Evolutionary conservation across 2,329 filamentous ascomycete genomes (phyloP).

Genomic region (Malbranchea cinnamomea): DNA sequence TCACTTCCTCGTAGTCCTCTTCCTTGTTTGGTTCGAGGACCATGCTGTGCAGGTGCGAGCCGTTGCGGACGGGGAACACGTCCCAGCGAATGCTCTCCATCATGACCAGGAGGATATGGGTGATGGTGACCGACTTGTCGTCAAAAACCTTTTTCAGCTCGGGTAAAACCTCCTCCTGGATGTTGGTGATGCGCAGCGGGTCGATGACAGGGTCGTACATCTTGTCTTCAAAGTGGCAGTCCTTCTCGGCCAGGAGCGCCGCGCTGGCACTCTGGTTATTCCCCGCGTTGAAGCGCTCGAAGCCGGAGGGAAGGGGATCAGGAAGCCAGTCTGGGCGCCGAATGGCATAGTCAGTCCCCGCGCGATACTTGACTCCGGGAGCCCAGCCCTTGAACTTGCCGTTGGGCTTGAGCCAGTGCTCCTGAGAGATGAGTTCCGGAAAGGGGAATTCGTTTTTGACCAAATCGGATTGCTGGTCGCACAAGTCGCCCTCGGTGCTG

Average conservation of each 20-base stretch:
- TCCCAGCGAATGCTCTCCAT: conserved; percentile 18
- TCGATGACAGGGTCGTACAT: conserved; percentile 13
- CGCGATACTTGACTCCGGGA: conserved; percentile 5
- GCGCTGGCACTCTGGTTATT: too few relatives aligned
- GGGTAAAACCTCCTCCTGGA: conserved; percentile 13
- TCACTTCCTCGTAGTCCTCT: background rate
- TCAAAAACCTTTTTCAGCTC: conserved; percentile 12
- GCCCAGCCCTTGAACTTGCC: conserved; percentile 16
- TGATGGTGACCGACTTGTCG: conserved; percentile 13
- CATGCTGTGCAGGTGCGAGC: conserved; percentile 12
- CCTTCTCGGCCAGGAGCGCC: conserved; percentile 2
- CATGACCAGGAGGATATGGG: conserved; percentile 14
- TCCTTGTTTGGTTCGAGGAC: conserved; percentile 8
- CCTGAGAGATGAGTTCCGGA: conserved; percentile 9
- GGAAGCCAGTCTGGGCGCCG: conserved; percentile 11
- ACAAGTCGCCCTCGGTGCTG: background rate
- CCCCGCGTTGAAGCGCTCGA: conserved; percentile 11
- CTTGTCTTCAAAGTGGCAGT: conserved; percentile 4
- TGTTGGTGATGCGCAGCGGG: conserved; percentile 16
- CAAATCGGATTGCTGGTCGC: background rate
- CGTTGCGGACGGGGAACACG: conserved; percentile 14
- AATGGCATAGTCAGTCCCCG: background rate
- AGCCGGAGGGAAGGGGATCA: conserved; percentile 11
- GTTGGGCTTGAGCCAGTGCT: conserved; percentile 13
- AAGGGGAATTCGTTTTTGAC: conserved; percentile 11